Evolutionary conservation across 1,284 basidiomycete species (phyloP), one percentile per base, ranked within the genome.

Genomic region (Ustilago sp.): DNA sequence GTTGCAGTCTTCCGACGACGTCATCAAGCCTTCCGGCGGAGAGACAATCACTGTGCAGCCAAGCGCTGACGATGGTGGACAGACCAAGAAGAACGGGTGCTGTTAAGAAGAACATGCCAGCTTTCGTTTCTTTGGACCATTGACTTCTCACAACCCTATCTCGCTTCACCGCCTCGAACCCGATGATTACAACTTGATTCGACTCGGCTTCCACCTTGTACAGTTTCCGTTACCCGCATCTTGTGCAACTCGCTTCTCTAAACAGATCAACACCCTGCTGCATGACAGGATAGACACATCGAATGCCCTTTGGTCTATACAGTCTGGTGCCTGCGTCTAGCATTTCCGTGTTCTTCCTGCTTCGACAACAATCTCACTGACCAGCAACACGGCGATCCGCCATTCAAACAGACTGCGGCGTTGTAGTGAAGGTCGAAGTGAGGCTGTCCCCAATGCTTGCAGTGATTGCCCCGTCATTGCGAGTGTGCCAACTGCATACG

Each of bases 11-110:
- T 85, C 83, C 8, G 83, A 86, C 77, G 83, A 85, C 51, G 83
- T 84, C 57, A 86, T 86, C 80, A 83, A 83, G 77, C 84, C 84
- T 13, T 78, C 77, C 3, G 84, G 83, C 34, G 84, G 84, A 63
- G 84, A 86, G 77, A 86, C 84, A 9, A 86, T 86, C 65, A 84
- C 83, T n/a, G 84, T 86, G 23, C 82, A 86, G 74, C 83, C 84
- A 43, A 83, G 80, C 41, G 77, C 80, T 31, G 83, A 86, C 62
- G 84, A 86, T 34, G 84, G 84, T 28, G 84, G 84, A 58, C 73
- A 77, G 62, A 70, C 78, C 57, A 86, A 86, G 80, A 84, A 84
- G 76, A 84, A 81, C 55, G 84, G 84, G 36, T 86, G 84, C 77
- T 86, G 84, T 64, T 86, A 74, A 77, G 59, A 23, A 71, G 53